Conservation (phyloP, 805 yeast species). For the Pichia eremophila region DNA sequence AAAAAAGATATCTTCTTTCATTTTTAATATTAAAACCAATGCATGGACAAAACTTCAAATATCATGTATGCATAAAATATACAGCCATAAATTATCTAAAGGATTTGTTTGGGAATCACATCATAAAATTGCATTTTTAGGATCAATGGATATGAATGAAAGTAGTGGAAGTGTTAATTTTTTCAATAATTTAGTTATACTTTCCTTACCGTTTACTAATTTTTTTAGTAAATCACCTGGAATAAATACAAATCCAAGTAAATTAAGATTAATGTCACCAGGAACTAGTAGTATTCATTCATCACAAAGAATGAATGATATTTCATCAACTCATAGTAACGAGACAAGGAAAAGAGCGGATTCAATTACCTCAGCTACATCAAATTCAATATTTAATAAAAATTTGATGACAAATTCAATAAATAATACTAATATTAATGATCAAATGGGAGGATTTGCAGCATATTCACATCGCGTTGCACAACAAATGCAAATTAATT, state of each 20-base stretch:
- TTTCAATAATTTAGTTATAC: conserved; percentile 38
- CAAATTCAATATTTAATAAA: not conserved
- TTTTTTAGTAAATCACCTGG: conserved; percentile 21
- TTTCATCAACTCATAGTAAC: not conserved
- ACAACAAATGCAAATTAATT: conserved; percentile 57
- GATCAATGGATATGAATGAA: conserved; percentile 36
- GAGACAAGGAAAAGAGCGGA: not conserved
- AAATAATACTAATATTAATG: not conserved
- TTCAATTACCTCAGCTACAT: conserved; percentile 1
- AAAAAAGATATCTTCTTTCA: conserved; percentile 37
- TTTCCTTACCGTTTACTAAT: conserved; percentile 46
- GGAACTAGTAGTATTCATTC: not conserved
- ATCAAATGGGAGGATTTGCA: conserved; percentile 36
- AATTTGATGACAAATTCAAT: not conserved
- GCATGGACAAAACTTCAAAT: conserved; percentile 59
- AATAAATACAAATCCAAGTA: not conserved
- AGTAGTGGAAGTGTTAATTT: conserved; percentile 40
- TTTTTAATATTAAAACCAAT: conserved; percentile 44
- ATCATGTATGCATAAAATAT: conserved; percentile 42
- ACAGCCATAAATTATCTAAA: conserved; percentile 55
- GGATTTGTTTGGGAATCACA: conserved; percentile 72
- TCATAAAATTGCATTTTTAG: conserved; percentile 58
- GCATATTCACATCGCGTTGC: conserved; percentile 71
- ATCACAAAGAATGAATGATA: not conserved
- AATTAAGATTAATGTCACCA: not conserved